These are phyloP conservation scores for Ehretia macrophylla DNA, from an alignment of 257 asterid species.

Conservation along the genomic window DNA sequence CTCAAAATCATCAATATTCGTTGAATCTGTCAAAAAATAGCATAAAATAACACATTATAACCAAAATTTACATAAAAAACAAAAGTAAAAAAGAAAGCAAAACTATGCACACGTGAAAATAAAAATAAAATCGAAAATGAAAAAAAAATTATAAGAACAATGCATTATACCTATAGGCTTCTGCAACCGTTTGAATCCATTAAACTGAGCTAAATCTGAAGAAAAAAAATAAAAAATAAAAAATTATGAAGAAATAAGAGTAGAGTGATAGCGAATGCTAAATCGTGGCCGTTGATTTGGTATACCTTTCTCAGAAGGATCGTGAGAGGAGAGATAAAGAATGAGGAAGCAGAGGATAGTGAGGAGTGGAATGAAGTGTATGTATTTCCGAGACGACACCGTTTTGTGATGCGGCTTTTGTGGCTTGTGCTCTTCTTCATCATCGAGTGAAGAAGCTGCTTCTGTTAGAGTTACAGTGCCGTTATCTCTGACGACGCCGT, in stretches of 20 bases:
- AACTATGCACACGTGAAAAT: background rate
- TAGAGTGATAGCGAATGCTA: background rate
- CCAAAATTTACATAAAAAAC: background rate
- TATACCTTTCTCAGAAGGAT: conserved; percentile 60
- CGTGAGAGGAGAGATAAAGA: conserved; percentile 75
- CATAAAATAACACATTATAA: background rate
- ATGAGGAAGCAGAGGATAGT: conserved; percentile 71
- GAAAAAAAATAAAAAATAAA: background rate
- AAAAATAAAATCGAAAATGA: background rate
- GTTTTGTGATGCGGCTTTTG: conserved; percentile 22
- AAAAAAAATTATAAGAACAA: background rate
- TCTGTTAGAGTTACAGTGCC: conserved; percentile 6
- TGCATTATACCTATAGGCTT: conserved; percentile 33
- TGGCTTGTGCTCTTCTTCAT: background rate
- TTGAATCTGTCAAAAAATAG: conserved; percentile 19
- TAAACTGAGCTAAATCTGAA: conserved; percentile 59
- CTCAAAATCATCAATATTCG: conserved; percentile 28
- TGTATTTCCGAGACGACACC: conserved; percentile 34
- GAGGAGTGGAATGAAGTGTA: conserved; percentile 72
- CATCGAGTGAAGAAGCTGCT: conserved; percentile 13
- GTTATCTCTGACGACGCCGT: conserved; percentile 27
- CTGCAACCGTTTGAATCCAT: conserved; percentile 25
- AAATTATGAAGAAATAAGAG: background rate
- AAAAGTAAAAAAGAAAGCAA: background rate
- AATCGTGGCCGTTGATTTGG: background rate